Conservation (phyloP, 2,329 filamentous ascomycete species). For the Phaeosphaeriaceae sp. region DNA sequence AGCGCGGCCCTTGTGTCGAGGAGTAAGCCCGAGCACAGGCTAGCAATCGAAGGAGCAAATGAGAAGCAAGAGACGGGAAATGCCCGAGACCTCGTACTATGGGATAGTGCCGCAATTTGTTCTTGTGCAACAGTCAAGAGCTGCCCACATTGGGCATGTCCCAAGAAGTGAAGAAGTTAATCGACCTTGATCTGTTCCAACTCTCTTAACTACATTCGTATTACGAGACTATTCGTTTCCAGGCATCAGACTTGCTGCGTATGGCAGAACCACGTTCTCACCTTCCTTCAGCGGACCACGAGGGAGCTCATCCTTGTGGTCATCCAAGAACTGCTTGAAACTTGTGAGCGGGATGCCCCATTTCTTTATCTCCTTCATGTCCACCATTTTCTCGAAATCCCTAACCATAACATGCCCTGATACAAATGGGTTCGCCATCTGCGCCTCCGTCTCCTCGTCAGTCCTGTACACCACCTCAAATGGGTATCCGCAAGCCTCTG, state of each 20-base stretch:
- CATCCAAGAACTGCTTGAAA: constrained; percentile 51
- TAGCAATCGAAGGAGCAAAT: no score
- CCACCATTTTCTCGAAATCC: constrained; percentile 45
- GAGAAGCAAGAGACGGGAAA: no score
- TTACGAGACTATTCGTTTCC: background rate
- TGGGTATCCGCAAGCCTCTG: constrained; percentile 38
- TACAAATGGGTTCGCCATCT: constrained; percentile 48
- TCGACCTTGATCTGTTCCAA: no score
- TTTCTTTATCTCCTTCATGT: constrained; percentile 39
- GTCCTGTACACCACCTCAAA: constrained; percentile 51
- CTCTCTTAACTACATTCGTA: no score
- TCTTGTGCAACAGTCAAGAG: no score
- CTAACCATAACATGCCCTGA: constrained; percentile 49
- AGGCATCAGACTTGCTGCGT: constrained; percentile 1
- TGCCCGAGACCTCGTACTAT: no score
- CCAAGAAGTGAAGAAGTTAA: no score
- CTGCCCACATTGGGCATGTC: no score
- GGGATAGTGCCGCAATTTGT: no score
- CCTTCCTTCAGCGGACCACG: background rate
- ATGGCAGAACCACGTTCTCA: background rate
- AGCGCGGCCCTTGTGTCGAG: no score
- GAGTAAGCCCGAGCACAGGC: no score
- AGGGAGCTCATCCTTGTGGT: constrained; percentile 16
- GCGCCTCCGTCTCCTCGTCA: constrained; percentile 51
- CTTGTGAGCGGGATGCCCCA: constrained; percentile 55